phyloP scores from a whole-genome alignment of 2,329 filamentous ascomycete species.

The Sporothrix variecibatus region DNA sequence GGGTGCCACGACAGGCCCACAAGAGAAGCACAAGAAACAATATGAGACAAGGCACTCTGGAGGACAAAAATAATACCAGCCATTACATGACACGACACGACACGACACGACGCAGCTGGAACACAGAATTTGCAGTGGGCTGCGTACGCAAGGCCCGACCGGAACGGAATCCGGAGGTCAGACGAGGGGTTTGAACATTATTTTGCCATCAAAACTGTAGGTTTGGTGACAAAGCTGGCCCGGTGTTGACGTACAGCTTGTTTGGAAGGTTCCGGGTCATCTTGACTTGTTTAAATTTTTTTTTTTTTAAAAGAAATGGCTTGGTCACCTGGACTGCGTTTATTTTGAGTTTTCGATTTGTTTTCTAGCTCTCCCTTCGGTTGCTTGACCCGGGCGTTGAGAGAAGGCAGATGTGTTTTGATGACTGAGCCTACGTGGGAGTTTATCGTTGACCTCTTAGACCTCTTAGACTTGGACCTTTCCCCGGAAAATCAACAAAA shows the following conservation, averaged over 20 bases:
- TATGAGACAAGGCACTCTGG: neutral
- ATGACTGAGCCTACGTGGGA: constrained; percentile 11
- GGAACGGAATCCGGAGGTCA: neutral
- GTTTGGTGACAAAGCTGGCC: neutral
- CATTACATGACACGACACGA: neutral
- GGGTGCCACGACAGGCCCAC: neutral
- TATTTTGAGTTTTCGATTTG: neutral
- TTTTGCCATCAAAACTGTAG: neutral
- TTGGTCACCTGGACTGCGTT: neutral
- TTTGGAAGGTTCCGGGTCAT: neutral
- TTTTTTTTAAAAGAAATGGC: neutral
- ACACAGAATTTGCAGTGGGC: neutral
- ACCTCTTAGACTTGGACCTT: neutral
- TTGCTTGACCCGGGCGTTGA: neutral
- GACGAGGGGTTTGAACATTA: neutral
- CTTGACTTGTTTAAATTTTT: neutral
- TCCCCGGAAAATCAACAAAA: neutral
- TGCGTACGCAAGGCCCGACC: neutral
- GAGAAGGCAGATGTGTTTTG: no score
- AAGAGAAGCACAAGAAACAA: neutral
- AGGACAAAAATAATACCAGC: neutral
- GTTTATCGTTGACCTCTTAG: neutral
- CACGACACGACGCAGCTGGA: neutral
- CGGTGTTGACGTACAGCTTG: neutral
- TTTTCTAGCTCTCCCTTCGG: neutral